Percentiles rank a stretch among this genome's conserved stretches.
Conservation (phyloP, 257 asterid genomes). For the Penstemon newberryi region DNA sequence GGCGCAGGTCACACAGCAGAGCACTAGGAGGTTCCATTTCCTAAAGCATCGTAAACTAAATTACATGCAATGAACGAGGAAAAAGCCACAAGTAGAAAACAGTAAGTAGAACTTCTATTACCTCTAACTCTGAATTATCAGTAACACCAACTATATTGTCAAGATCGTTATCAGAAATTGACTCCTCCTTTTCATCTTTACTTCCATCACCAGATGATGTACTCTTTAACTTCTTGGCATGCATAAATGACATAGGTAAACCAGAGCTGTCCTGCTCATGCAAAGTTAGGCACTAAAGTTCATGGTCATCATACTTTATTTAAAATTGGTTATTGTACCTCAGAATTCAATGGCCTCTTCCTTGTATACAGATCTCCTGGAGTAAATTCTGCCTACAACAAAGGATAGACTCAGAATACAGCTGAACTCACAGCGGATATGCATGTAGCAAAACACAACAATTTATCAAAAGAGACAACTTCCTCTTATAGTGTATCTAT, state of each 20-base stretch:
- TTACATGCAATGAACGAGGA: conserved; percentile 24
- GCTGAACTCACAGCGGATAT: conserved; percentile 9
- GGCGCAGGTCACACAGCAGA: conserved; percentile 82
- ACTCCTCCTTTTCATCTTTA: conserved; percentile 64
- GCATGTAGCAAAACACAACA: conserved; percentile 2
- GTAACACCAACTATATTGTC: conserved; percentile 88
- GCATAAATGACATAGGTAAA: conserved; percentile 52
- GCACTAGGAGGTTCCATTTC: conserved; percentile 94
- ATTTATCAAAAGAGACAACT: conserved; percentile 15
- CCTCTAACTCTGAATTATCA: conserved; percentile 75
- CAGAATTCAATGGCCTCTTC: conserved; percentile 74
- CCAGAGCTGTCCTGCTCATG: conserved; percentile 55
- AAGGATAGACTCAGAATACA: conserved; percentile 25
- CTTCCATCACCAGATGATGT: conserved; percentile 47
- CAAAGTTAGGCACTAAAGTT: conserved; percentile 30
- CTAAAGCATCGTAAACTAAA: conserved; percentile 37
- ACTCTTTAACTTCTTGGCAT: conserved; percentile 41
- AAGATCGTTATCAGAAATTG: conserved; percentile 85
- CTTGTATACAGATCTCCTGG: conserved; percentile 78
- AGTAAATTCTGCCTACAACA: conserved; percentile 76
- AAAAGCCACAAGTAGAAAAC: conserved; percentile 10
- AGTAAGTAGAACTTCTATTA: conserved; percentile 27
- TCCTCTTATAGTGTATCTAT: conserved; percentile 10
- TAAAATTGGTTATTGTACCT: conserved; percentile 44
- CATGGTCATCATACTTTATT: conserved; percentile 23